Base-by-base conservation (phyloP, 2,329 filamentous ascomycete genomes). In the Penicillium psychrosexuale region DNA sequence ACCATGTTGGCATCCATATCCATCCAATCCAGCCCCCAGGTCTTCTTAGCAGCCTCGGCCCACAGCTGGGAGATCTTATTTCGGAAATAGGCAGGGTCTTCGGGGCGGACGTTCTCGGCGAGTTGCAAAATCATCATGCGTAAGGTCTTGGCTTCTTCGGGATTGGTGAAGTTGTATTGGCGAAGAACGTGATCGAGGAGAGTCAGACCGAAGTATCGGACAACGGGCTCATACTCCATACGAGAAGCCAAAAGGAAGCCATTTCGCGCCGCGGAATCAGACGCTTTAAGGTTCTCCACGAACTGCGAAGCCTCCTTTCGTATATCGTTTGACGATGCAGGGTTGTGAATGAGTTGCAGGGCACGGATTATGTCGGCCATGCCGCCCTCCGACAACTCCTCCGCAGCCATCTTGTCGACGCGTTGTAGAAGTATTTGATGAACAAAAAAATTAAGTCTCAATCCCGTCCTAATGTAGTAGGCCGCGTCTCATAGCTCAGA, bases 21-120 rank as follows among this genome's bases (percentile, higher is more conserved):
- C 78, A 89, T 86, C 94, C 95, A 99, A 58, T 94, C 89, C 31
- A 84, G 81, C n/a, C 83, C 90, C 94, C 94, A 99, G 69, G 85
- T 89, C 66, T 93, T 84, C 78, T 97, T 97, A 38, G 92, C 91
- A 50, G 96, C 81, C 73, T 97, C 94, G 8, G 92, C 90, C 94
- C 94, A 99, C 58, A 99, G 77, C 74, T 96, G 89, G 28, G 90
- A 91, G 33, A 94, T 87, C 77, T 99, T 99, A 80, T 96, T 97
- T 64, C 93, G 84, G 61, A 97, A 78, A 70, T 92, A 99, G 31
- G 82, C 73, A 3, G 91, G 90, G 69, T 97, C 93, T 19, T 85
- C 82, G 43, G 82, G 82, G 5, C 84, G 80, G 40, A 95, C 79
- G 58, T 82, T 81, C 66, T 88, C 84, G 12, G 91, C 89, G 12